Conservation (phyloP, 768 basidiomycete genomes). For the Phylloporus sp. region DNA sequence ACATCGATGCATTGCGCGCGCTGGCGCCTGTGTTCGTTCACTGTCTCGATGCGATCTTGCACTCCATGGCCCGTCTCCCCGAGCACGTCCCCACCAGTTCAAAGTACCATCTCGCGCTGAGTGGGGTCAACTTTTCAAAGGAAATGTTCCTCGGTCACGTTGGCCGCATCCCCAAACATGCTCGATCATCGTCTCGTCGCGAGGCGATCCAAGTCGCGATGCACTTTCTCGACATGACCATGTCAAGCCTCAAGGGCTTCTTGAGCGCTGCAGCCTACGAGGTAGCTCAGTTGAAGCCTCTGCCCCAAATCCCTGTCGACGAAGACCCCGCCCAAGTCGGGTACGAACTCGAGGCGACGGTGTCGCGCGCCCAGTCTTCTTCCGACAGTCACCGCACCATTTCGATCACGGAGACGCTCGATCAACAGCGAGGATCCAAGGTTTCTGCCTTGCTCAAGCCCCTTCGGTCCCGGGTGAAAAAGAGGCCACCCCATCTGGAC, state of each 20-base stretch:
- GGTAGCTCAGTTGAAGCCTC: slow-evolving; percentile 23
- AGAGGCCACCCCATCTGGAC: slow-evolving; percentile 3
- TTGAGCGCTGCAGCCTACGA: slow-evolving; percentile 29
- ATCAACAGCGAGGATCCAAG: slow-evolving; percentile 8
- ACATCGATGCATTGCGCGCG: slow-evolving; percentile 27
- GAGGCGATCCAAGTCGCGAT: slow-evolving; percentile 17
- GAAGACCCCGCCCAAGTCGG: not conserved
- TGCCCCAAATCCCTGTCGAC: slow-evolving; percentile 21
- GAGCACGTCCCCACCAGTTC: slow-evolving; percentile 15
- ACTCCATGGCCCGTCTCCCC: slow-evolving; percentile 24
- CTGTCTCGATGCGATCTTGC: slow-evolving; percentile 25
- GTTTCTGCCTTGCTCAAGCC: slow-evolving; percentile 17
- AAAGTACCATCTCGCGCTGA: slow-evolving; percentile 21
- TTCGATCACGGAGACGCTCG: not conserved
- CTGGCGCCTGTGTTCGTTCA: slow-evolving; percentile 22
- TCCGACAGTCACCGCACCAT: not conserved
- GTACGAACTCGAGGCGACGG: slow-evolving; percentile 1
- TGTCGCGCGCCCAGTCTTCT: slow-evolving; percentile 5
- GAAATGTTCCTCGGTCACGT: slow-evolving; percentile 23
- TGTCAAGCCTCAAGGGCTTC: slow-evolving; percentile 31
- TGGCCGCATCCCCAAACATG: slow-evolving; percentile 1
- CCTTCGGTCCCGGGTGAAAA: slow-evolving; percentile 6
- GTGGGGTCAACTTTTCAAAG: slow-evolving; percentile 18
- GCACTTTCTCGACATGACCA: slow-evolving; percentile 28
- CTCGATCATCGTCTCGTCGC: not conserved